These are phyloP conservation scores for Arthrinium puccinioides DNA, from an alignment of 2,329 filamentous ascomycete genomes.

Conservation along the genomic window DNA sequence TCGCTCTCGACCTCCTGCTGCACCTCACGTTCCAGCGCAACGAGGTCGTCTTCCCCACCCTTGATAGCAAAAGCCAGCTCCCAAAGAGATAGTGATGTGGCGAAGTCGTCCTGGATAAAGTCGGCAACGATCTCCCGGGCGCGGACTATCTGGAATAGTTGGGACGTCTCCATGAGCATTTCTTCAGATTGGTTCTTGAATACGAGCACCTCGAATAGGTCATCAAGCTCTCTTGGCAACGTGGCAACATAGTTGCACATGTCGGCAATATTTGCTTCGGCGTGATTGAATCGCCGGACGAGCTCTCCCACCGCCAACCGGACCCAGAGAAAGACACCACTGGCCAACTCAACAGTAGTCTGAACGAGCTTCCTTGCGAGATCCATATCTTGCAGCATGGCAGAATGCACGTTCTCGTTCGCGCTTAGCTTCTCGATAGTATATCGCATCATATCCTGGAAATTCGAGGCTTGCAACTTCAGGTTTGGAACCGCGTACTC, in stretches of 20 bases:
- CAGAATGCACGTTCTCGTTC: conserved; percentile 7
- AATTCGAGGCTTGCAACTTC: conserved; percentile 15
- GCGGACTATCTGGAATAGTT: conserved; percentile 21
- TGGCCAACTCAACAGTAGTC: conserved; percentile 9
- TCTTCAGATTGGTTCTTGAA: conserved; percentile 16
- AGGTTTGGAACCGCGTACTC: conserved; percentile 11
- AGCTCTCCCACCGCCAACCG: conserved; percentile 20
- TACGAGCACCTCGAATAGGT: conserved; percentile 21
- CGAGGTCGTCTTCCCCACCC: conserved; percentile 9
- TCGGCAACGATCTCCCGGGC: conserved; percentile 23
- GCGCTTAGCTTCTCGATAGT: conserved; percentile 9
- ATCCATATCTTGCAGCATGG: conserved; percentile 7
- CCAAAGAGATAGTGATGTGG: conserved; percentile 23
- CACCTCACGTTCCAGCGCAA: conserved; percentile 9
- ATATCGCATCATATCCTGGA: conserved; percentile 14
- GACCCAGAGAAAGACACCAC: conserved; percentile 20
- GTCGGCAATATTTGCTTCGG: not conserved
- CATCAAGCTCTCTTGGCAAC: conserved; percentile 19
- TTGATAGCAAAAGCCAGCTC: conserved; percentile 23
- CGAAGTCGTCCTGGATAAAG: conserved; percentile 23
- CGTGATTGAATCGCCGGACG: conserved; percentile 4
- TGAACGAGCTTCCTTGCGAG: conserved; percentile 2
- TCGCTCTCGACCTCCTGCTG: conserved; percentile 13
- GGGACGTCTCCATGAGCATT: conserved; percentile 13
- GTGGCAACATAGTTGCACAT: conserved; percentile 4